A percentile compares a stretch with the other conserved stretches of the same genome.
Evolutionary conservation across 805 yeast species (phyloP).

Genomic region (Hemisphaericaspora nanyangensis): DNA sequence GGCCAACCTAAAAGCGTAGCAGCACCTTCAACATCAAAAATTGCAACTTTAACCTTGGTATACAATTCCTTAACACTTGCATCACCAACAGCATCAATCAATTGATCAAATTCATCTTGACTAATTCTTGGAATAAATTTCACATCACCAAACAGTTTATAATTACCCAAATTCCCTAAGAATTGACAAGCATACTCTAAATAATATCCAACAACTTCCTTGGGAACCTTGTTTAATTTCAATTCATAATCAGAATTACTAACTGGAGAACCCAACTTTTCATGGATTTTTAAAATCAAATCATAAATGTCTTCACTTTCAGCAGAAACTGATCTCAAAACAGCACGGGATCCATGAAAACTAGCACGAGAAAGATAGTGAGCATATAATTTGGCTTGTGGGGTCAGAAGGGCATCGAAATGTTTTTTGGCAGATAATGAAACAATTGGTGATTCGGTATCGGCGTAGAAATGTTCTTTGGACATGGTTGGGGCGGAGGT

Average conservation of each 20-base stretch:
- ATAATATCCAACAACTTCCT: conserved; percentile 41
- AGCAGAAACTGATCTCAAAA: conserved; percentile 75
- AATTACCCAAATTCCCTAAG: conserved; percentile 70
- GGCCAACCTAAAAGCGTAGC: conserved; percentile 70
- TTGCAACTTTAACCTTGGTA: conserved; percentile 39
- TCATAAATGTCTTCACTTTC: conserved; percentile 78
- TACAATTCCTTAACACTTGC: conserved; percentile 31
- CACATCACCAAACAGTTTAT: conserved; percentile 83
- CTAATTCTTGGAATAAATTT: conserved; percentile 73
- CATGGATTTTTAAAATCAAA: conserved; percentile 58
- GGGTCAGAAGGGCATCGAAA: conserved; percentile 58
- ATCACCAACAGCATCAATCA: conserved; percentile 41
- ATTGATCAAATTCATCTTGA: conserved; percentile 42
- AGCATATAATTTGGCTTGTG: conserved; percentile 64
- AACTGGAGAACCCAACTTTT: conserved; percentile 42
- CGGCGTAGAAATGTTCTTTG: conserved; percentile 24
- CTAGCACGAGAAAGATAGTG: conserved; percentile 81
- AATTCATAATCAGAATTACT: conserved; percentile 37
- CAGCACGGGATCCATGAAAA: conserved; percentile 78
- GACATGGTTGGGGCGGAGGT: conserved; percentile 10
- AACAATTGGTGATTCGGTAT: conserved; percentile 41
- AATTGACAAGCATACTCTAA: conserved; percentile 76
- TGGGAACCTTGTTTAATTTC: conserved; percentile 26
- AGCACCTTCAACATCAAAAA: conserved; percentile 53
- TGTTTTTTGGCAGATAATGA: conserved; percentile 59